These are phyloP conservation scores for Nicotiana knightiana DNA, from an alignment of 257 asterid genomes.

Conservation along the genomic window DNA sequence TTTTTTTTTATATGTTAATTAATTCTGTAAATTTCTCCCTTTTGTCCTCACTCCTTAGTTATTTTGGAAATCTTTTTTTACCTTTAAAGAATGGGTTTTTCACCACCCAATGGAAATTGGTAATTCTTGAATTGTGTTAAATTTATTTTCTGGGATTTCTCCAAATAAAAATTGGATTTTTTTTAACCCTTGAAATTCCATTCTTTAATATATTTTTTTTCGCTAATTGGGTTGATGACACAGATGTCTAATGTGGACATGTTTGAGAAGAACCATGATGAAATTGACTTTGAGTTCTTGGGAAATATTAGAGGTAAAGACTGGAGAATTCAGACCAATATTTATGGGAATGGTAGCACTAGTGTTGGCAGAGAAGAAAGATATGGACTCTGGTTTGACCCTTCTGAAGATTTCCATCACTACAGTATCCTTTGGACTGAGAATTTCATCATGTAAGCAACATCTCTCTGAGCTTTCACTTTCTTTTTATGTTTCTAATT, in stretches of 20 bases:
- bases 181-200: no score
- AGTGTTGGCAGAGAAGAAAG: slow-evolving; percentile 74
- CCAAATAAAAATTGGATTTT: not conserved
- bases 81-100: not conserved
- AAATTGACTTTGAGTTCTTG: slow-evolving; percentile 83
- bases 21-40: not conserved
- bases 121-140: not conserved
- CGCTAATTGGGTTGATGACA: not conserved
- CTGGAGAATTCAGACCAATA: slow-evolving; percentile 83
- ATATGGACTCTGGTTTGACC: slow-evolving; percentile 88
- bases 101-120: not conserved
- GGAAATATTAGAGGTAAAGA: slow-evolving; percentile 79
- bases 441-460: slow-evolving; percentile 52
- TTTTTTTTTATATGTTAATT: not conserved
- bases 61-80: not conserved
- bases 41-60: not conserved
- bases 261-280: slow-evolving; percentile 79
- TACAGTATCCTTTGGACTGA: slow-evolving; percentile 71
- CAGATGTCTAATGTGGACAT: slow-evolving; percentile 84
- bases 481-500: not conserved
- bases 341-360: slow-evolving; percentile 91
- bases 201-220: not conserved
- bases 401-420: slow-evolving; percentile 76
- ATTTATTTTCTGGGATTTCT: not conserved
- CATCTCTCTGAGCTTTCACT: not conserved